These are phyloP conservation scores for Chrysosporium keratinophilum DNA, from an alignment of 2,329 filamentous ascomycete species.

Conservation along the genomic window DNA sequence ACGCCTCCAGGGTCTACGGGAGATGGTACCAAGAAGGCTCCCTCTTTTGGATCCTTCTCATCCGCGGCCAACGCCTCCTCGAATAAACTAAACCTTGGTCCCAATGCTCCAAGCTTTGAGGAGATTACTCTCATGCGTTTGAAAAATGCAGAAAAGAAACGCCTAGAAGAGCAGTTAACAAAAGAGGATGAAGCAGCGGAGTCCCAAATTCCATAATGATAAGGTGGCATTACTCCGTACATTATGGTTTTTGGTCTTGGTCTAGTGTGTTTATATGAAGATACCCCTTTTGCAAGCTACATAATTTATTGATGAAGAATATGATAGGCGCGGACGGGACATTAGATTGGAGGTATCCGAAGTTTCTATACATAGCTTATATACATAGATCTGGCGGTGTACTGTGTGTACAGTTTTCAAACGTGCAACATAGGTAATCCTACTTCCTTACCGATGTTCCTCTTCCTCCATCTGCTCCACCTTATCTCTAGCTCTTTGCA, in stretches of 20 bases:
- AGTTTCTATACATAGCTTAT: too few species aligned
- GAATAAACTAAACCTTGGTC: slow-evolving; percentile 18
- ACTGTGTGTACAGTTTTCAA: background rate
- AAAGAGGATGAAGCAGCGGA: slow-evolving; percentile 39
- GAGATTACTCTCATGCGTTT: slow-evolving; percentile 47
- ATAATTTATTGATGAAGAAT: background rate
- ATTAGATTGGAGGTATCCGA: too few species aligned
- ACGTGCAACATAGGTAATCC: background rate
- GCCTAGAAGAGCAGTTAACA: slow-evolving; percentile 44
- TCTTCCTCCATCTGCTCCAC: slow-evolving; percentile 24
- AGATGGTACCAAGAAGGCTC: slow-evolving; percentile 26
- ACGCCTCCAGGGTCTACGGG: slow-evolving; percentile 15
- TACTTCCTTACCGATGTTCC: background rate
- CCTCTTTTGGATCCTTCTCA: slow-evolving; percentile 36
- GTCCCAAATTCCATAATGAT: slow-evolving; percentile 13
- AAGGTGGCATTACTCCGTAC: too few species aligned
- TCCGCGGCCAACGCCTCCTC: slow-evolving; percentile 25
- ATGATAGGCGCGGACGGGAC: background rate
- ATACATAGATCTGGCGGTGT: too few species aligned
- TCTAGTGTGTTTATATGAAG: background rate
- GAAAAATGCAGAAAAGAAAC: slow-evolving; percentile 46
- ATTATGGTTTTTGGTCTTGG: background rate
- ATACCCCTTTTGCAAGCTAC: background rate
- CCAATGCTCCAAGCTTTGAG: slow-evolving; percentile 33
- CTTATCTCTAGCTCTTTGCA: slow-evolving; percentile 28